Conservation (phyloP, 2,329 filamentous ascomycete genomes). For the Epichloe bromicola region DNA sequence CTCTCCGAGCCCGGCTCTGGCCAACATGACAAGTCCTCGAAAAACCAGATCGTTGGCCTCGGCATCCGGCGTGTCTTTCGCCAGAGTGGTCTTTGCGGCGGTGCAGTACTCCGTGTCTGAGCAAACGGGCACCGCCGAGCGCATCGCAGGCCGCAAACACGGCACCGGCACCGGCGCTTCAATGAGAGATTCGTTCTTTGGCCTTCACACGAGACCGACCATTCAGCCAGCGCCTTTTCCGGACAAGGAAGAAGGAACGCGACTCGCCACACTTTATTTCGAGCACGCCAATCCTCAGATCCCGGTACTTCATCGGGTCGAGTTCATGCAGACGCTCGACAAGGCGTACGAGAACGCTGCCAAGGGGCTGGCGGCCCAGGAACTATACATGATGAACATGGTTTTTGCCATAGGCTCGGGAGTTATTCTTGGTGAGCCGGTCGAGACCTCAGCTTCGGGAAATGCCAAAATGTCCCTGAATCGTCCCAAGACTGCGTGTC, state of each 20-base stretch:
- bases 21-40: conserved; percentile 63
- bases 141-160: conserved; percentile 11
- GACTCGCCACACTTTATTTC: conserved; percentile 75
- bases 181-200: conserved; percentile 94
- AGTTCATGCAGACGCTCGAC: conserved; percentile 84
- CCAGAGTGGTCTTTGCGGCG: conserved; percentile 83
- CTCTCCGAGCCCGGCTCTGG: conserved; percentile 35
- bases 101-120: conserved; percentile 61
- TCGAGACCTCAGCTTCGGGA: conserved; percentile 32
- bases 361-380: conserved; percentile 56
- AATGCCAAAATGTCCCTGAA: conserved; percentile 19
- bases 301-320: conserved; percentile 74
- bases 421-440: conserved; percentile 64
- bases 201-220: conserved; percentile 79
- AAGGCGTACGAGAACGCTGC: conserved; percentile 60
- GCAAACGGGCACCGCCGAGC: conserved; percentile 35
- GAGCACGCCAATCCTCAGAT: conserved; percentile 95
- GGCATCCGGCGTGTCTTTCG: conserved; percentile 85
- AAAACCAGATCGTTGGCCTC: conserved; percentile 75
- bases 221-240: conserved; percentile 81
- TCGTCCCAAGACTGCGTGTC: conserved; percentile 34
- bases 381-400: conserved; percentile 92
- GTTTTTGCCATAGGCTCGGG: conserved; percentile 92
- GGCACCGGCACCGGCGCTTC: conserved; percentile 50
- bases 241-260: conserved; percentile 56